Conservation (phyloP, 1,284 basidiomycete genomes). For the Marasmius oreades region DNA sequence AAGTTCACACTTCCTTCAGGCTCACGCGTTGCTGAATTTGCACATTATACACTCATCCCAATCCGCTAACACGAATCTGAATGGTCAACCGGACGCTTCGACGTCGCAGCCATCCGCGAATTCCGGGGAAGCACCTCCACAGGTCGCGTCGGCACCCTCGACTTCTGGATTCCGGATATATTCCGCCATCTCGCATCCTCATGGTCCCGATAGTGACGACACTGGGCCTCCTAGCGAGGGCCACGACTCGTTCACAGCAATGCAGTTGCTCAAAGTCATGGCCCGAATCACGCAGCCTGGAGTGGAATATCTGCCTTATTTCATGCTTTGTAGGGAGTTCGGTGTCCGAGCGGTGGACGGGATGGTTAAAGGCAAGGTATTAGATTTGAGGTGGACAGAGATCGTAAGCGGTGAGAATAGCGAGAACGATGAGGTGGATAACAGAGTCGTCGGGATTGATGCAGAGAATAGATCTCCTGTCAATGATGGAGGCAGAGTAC, state of each 20-base stretch:
- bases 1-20: slow-evolving; percentile 74
- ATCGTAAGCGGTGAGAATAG: slow-evolving; percentile 48
- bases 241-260: slow-evolving; percentile 48
- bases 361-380: slow-evolving; percentile 70
- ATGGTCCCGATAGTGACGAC: slow-evolving; percentile 18
- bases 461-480: neutral
- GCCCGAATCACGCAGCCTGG: slow-evolving; percentile 61
- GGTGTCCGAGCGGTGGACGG: slow-evolving; percentile 77
- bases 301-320: slow-evolving; percentile 65
- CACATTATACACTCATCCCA: slow-evolving; percentile 75
- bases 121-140: neutral
- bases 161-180: slow-evolving; percentile 63
- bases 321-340: slow-evolving; percentile 72
- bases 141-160: neutral
- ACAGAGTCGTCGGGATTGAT: neutral
- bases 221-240: slow-evolving; percentile 28
- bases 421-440: slow-evolving; percentile 21
- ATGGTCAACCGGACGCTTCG: neutral
- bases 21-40: slow-evolving; percentile 67
- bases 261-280: slow-evolving; percentile 74
- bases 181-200: slow-evolving; percentile 42
- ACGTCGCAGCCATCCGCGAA: too few relatives aligned
- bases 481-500: neutral
- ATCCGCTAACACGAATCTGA: slow-evolving; percentile 24
- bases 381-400: slow-evolving; percentile 77